Percentiles rank a stretch among this genome's conserved stretches.
phyloP scores from a whole-genome alignment of 2,329 filamentous ascomycete genomes.

The Paecilomyces variotii region DNA sequence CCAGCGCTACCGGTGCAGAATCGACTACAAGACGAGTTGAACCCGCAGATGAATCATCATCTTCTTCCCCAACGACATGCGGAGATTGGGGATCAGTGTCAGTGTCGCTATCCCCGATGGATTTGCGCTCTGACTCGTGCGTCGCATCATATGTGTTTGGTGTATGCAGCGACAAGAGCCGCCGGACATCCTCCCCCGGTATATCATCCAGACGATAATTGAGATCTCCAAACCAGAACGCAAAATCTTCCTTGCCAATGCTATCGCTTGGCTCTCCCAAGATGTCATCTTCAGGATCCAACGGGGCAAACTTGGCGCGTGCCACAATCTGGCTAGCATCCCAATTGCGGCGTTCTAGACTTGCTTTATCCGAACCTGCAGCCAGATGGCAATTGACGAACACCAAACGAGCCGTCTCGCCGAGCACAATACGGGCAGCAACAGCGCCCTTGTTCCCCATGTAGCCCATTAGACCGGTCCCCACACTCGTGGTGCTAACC shows the following conservation, averaged over 20 bases:
- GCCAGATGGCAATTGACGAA: slow-evolving; percentile 90
- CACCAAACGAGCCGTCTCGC: slow-evolving; percentile 79
- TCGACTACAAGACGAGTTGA: background rate
- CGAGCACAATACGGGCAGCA: slow-evolving; percentile 70
- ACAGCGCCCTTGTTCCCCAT: slow-evolving; percentile 95
- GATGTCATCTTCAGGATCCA: slow-evolving; percentile 54
- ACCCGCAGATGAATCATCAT: background rate
- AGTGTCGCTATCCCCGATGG: slow-evolving; percentile 13
- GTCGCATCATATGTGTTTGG: slow-evolving; percentile 64
- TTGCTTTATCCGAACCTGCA: slow-evolving; percentile 69
- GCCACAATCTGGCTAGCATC: slow-evolving; percentile 71
- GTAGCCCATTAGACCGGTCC: slow-evolving; percentile 84
- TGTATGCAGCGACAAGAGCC: slow-evolving; percentile 74
- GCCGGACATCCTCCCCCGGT: slow-evolving; percentile 81
- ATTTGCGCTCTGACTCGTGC: slow-evolving; percentile 25
- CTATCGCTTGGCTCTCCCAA: slow-evolving; percentile 52
- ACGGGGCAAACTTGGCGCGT: slow-evolving; percentile 70
- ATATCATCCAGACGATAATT: slow-evolving; percentile 89
- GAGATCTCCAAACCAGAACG: slow-evolving; percentile 93
- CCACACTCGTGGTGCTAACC: slow-evolving; percentile 73
- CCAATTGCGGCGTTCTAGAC: slow-evolving; percentile 81
- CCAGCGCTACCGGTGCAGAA: slow-evolving; percentile 9
- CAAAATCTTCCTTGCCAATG: slow-evolving; percentile 86
- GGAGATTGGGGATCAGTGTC: slow-evolving; percentile 14
- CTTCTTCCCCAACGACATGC: slow-evolving; percentile 1